Percentiles rank a stretch among this genome's conserved stretches.
These are phyloP conservation scores for Artemisia annua DNA, from an alignment of 129 eudicot species.

Conservation along the genomic window DNA sequence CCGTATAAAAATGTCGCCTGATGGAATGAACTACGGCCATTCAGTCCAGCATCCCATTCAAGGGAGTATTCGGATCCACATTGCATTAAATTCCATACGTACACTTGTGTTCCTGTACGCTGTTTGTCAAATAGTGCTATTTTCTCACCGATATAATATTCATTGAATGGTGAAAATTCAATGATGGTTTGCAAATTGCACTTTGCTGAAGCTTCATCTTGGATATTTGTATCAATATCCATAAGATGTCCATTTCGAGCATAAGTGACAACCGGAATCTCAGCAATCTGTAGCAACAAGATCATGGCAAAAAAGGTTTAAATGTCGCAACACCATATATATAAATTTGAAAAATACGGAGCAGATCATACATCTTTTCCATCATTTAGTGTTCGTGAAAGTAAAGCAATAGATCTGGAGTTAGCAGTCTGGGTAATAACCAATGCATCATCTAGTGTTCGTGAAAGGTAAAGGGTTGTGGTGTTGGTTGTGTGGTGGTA, in stretches of 20 bases:
- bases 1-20: background rate
- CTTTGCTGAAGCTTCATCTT: conserved; percentile 42
- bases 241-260: conserved; percentile 49
- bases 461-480: no score
- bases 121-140: conserved; percentile 44
- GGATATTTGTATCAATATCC: conserved; percentile 54
- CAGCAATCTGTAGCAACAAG: conserved; percentile 45
- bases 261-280: conserved; percentile 66
- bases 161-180: conserved; percentile 62
- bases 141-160: conserved; percentile 72
- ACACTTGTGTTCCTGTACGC: conserved; percentile 72
- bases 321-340: no score
- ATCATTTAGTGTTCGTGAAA: conserved; percentile 44
- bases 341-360: no score
- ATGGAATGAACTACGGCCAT: background rate
- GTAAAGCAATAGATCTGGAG: conserved; percentile 68
- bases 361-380: conserved; percentile 23
- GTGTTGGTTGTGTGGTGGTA: no score
- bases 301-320: background rate
- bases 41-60: background rate
- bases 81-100: conserved; percentile 67
- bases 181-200: conserved; percentile 50
- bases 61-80: conserved; percentile 65
- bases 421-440: conserved; percentile 71
- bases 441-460: no score